Evolutionary conservation across 805 yeast genomes (phyloP).

Genomic region (Maudiozyma saulgeensis): DNA sequence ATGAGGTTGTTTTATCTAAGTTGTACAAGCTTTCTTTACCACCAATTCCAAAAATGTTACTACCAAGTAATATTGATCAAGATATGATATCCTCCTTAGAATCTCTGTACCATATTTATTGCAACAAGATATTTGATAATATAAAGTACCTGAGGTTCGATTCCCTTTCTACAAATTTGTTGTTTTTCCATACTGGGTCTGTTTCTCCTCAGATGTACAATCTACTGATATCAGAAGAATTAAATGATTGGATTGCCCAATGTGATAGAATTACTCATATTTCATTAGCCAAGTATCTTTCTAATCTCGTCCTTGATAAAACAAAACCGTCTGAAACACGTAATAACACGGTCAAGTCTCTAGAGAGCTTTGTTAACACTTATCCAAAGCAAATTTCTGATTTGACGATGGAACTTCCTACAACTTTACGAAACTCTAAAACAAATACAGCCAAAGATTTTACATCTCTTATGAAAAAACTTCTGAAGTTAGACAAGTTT

Average conservation of each 20-base stretch:
- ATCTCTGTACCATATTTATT: constrained; percentile 54
- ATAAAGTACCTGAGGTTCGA: constrained; percentile 59
- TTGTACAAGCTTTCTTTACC: constrained; percentile 31
- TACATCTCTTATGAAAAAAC: constrained; percentile 41
- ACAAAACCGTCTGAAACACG: constrained; percentile 30
- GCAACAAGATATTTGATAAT: constrained; percentile 53
- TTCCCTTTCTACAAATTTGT: constrained; percentile 44
- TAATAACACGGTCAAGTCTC: constrained; percentile 35
- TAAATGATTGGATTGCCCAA: constrained; percentile 53
- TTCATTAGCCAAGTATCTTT: constrained; percentile 46
- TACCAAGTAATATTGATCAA: constrained; percentile 38
- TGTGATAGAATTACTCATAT: constrained; percentile 60
- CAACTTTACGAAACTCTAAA: constrained; percentile 38
- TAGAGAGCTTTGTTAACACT: constrained; percentile 43
- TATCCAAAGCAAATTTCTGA: constrained; percentile 38
- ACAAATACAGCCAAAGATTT: constrained; percentile 46
- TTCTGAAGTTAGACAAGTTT: constrained; percentile 46
- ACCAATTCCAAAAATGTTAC: constrained; percentile 24
- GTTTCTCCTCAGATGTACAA: constrained; percentile 56
- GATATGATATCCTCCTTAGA: constrained; percentile 56
- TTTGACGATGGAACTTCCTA: constrained; percentile 40
- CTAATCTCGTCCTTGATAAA: constrained; percentile 41
- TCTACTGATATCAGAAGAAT: constrained; percentile 40
- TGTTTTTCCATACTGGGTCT: constrained; percentile 41
- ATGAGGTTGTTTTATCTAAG: constrained; percentile 2